These are phyloP conservation scores for Tirmania nivea DNA, from an alignment of 495 filamentous ascomycete species.

Conservation along the genomic window DNA sequence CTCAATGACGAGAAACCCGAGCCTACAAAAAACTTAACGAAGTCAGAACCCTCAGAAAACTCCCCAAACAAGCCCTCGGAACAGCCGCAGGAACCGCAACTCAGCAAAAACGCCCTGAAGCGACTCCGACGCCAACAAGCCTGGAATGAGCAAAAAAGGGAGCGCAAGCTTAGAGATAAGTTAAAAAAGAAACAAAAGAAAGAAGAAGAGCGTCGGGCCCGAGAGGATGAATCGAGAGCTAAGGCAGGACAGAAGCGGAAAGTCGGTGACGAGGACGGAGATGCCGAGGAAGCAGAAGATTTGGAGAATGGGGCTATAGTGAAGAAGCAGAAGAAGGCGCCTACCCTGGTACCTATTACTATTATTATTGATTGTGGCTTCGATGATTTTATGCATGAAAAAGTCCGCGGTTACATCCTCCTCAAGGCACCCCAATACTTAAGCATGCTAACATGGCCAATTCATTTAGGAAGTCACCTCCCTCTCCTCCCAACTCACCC, in stretches of 20 bases:
- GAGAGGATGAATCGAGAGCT: background rate
- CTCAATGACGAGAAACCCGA: no score
- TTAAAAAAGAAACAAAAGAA: conserved; percentile 38
- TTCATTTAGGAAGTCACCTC: conserved; percentile 45
- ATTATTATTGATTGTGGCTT: conserved; percentile 83
- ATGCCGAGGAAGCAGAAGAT: background rate
- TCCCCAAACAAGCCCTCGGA: background rate
- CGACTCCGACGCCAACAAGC: conserved; percentile 40
- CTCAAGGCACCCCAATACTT: no score
- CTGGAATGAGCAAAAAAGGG: conserved; percentile 45
- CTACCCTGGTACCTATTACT: conserved; percentile 36
- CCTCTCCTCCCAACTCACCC: conserved; percentile 57
- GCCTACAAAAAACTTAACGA: no score
- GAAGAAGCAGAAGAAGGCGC: background rate
- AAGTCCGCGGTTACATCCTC: conserved; percentile 10
- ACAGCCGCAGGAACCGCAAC: background rate
- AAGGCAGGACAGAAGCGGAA: background rate
- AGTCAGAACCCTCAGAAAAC: no score
- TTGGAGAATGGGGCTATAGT: background rate
- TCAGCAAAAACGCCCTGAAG: conserved; percentile 24
- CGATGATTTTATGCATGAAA: conserved; percentile 65
- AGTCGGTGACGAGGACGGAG: background rate
- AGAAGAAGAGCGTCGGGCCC: conserved; percentile 13
- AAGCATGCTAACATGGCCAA: background rate
- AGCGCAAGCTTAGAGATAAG: conserved; percentile 49